phyloP scores from a whole-genome alignment of 2,329 filamentous ascomycete genomes.

The Monilinia vaccinii-corymbosi region DNA sequence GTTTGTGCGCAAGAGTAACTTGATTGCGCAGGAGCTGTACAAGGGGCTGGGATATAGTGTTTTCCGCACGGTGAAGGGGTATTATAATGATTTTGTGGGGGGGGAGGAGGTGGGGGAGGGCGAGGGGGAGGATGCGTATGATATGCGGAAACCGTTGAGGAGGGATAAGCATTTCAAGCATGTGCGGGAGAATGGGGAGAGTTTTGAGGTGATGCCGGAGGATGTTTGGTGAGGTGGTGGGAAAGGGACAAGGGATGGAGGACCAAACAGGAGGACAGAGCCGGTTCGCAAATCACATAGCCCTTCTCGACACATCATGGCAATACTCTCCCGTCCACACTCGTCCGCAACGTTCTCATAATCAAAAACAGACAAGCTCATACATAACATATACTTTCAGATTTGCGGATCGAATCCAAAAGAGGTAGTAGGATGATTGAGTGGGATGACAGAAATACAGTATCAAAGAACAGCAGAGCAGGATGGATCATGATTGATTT shows the following conservation, averaged over 20 bases:
- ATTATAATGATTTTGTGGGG: conserved; percentile 80
- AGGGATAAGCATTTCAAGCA: conserved; percentile 70
- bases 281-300: neutral
- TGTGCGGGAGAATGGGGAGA: conserved; percentile 71
- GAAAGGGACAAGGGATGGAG: neutral
- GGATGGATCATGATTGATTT: too few species aligned
- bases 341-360: neutral
- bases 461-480: too few species aligned
- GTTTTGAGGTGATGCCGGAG: conserved; percentile 66
- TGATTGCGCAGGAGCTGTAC: conserved; percentile 81
- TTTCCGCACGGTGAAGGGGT: conserved; percentile 79
- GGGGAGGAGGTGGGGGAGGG: conserved; percentile 53
- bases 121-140: conserved; percentile 85
- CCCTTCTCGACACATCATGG: neutral
- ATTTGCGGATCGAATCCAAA: too few species aligned
- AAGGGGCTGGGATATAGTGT: conserved; percentile 86
- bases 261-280: neutral
- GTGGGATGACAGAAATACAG: too few species aligned
- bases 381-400: too few species aligned
- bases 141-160: conserved; percentile 89
- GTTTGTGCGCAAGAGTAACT: conserved; percentile 84
- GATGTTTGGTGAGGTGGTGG: conserved; percentile 63
- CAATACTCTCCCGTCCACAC: neutral
- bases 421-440: too few species aligned
- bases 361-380: too few species aligned